Conservation (phyloP, 768 basidiomycete species). For the Lanmaoa rubissima region DNA sequence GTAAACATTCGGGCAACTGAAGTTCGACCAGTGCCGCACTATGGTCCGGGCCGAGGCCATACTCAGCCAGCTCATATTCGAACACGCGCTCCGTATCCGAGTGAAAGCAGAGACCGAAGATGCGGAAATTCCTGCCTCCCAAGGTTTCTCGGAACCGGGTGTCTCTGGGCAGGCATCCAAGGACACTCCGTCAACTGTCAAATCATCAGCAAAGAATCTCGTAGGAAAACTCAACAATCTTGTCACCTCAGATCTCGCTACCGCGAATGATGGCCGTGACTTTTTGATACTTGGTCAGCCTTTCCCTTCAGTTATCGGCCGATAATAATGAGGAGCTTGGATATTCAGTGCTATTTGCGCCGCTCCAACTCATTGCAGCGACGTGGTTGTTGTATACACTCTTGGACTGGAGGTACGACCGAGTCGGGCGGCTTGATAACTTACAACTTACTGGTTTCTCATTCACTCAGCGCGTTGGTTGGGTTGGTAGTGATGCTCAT, state of each 20-base stretch:
- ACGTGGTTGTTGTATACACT: conserved; percentile 3
- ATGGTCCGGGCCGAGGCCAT: conserved; percentile 3
- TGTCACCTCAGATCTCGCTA: background rate
- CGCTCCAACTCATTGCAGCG: background rate
- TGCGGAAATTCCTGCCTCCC: background rate
- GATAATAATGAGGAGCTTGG: background rate
- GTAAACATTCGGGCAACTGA: background rate
- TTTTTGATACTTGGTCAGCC: background rate
- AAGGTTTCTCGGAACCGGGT: background rate
- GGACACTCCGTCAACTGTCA: background rate
- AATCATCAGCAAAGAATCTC: background rate
- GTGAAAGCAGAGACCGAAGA: background rate
- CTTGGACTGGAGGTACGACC: background rate
- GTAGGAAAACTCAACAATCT: conserved; percentile 3
- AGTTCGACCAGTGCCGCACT: background rate
- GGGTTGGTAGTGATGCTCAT: background rate
- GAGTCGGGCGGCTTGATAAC: too few relatives aligned
- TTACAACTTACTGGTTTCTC: background rate
- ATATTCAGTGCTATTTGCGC: background rate
- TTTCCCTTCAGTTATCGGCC: background rate
- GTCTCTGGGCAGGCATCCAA: background rate
- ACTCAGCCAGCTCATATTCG: conserved; percentile 1
- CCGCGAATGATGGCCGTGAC: background rate
- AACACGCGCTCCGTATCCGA: conserved; percentile 2
- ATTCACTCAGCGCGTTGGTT: background rate